Evolutionary conservation across 2,329 filamentous ascomycete species (phyloP), one percentile per base, ranked within the genome.

Genomic region (Cercospora beticola): DNA sequence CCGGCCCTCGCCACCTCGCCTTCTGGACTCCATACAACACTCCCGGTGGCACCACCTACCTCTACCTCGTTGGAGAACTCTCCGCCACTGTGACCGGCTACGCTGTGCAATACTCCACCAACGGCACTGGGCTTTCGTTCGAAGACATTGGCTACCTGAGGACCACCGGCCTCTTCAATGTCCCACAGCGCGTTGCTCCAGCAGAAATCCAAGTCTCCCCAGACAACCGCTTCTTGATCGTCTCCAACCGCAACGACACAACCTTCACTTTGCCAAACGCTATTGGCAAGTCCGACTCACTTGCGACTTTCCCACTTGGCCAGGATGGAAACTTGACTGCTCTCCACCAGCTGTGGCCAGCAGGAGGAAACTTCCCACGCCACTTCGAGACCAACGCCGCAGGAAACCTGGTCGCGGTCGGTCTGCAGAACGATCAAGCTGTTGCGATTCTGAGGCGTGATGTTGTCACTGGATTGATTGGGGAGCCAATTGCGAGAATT

Each of bases 331-430:
- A 79, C 1, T 82, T 92, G 28, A 79, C 75, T 0, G 49, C 64
- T 6, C 84, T 87, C 66, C 77, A 87, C 3, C 85, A 90, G 73
- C 82, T 88, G 30, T 84, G 85, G n/a, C 83, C 90, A 0, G 85
- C 88, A 0, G 89, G 89, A 60, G 92, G 92, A 2, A 78, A 81
- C 7, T 86, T 84, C 65, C 91, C 92, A 0, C 85, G 91, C 23
- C 89, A 90, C 49, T 90, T 92, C 77, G 86, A 84, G 62, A 79
- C 92, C 66, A 93, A 90, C 78, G 84, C 83, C 70, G 85, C 84
- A 10, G 91, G 90, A 0, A 84, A 84, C 65, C 79, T 90, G 68
- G 80, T 92, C 3, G 90, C 89, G 1, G 86, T 92, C 30, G 90
- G 85, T 0, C 83, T 91, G 71, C 89, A 93, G 79, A 79, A 80